These are phyloP conservation scores for Dissophora ornata DNA, from an alignment of 192 early-diverging fungal species.

Conservation along the genomic window DNA sequence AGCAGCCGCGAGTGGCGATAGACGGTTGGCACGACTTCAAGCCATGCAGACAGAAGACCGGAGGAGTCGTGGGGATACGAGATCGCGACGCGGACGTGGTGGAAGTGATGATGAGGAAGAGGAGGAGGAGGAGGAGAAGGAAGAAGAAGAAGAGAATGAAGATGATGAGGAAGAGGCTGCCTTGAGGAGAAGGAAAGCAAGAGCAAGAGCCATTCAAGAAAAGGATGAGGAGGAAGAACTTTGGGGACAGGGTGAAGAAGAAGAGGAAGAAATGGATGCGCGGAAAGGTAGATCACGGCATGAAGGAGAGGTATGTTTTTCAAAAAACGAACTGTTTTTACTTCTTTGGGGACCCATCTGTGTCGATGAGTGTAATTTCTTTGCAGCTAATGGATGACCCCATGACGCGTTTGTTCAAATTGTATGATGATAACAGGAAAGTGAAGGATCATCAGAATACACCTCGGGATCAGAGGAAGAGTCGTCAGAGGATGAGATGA, in stretches of 20 bases:
- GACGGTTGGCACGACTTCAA: constrained; percentile 60
- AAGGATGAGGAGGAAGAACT: constrained; percentile 60
- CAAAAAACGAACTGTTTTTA: neutral
- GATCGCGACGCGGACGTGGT: constrained; percentile 18
- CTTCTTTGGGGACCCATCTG: neutral
- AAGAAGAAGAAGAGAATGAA: constrained; percentile 44
- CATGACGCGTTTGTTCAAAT: too few species aligned
- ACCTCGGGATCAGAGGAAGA: constrained; percentile 84
- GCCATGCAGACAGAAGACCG: constrained; percentile 34
- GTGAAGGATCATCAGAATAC: constrained; percentile 62
- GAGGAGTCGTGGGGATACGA: constrained; percentile 40
- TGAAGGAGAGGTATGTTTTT: constrained; percentile 44
- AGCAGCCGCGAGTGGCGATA: constrained; percentile 38
- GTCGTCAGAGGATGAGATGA: constrained; percentile 55
- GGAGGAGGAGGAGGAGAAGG: constrained; percentile 17
- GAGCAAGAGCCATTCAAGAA: constrained; percentile 31
- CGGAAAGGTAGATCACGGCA: constrained; percentile 33
- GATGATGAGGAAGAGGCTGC: constrained; percentile 66
- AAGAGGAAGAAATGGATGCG: constrained; percentile 51
- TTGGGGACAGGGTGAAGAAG: constrained; percentile 56
- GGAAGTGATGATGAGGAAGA: constrained; percentile 35
- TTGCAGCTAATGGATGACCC: too few species aligned
- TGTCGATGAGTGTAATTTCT: too few species aligned
- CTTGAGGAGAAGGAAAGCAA: constrained; percentile 35
- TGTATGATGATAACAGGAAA: constrained; percentile 54